These are phyloP conservation scores for Juncus effusus DNA, from an alignment of 176 grass and related monocot species.

Conservation along the genomic window DNA sequence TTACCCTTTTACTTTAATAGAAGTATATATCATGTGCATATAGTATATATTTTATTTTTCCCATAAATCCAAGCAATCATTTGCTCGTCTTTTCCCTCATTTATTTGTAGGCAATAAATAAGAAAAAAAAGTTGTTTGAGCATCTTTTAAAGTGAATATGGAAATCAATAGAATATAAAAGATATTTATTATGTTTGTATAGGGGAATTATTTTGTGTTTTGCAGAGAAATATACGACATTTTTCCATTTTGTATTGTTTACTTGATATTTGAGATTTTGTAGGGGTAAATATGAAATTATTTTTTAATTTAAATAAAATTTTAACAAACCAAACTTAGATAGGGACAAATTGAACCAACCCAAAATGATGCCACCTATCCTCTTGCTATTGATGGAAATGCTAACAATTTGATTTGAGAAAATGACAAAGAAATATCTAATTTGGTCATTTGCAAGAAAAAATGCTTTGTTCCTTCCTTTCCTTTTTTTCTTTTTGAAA, in stretches of 20 bases:
- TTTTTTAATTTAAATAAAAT: constrained; percentile 32
- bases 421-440: constrained; percentile 24
- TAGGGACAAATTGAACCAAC: constrained; percentile 44
- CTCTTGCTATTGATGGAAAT: constrained; percentile 48
- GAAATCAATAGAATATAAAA: too few relatives aligned
- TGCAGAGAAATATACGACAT: too few relatives aligned
- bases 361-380: constrained; percentile 36
- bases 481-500: too few relatives aligned
- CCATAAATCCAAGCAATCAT: not conserved
- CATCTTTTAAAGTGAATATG: too few relatives aligned
- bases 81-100: constrained; percentile 34
- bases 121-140: too few relatives aligned
- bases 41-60: not conserved
- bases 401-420: constrained; percentile 25
- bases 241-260: too few relatives aligned
- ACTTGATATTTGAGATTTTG: too few relatives aligned
- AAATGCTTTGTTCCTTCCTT: constrained; percentile 20
- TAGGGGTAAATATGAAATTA: constrained; percentile 17
- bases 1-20: not conserved
- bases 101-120: not conserved
- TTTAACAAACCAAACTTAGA: constrained; percentile 35
- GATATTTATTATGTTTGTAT: too few relatives aligned
- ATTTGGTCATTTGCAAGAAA: constrained; percentile 11
- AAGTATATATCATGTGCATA: too few relatives aligned
- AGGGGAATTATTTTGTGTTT: too few relatives aligned